A percentile compares a stretch with the other conserved stretches of the same genome.
phyloP scores from a whole-genome alignment of 2,329 filamentous ascomycete species.

The Macroventuria anomochaeta region DNA sequence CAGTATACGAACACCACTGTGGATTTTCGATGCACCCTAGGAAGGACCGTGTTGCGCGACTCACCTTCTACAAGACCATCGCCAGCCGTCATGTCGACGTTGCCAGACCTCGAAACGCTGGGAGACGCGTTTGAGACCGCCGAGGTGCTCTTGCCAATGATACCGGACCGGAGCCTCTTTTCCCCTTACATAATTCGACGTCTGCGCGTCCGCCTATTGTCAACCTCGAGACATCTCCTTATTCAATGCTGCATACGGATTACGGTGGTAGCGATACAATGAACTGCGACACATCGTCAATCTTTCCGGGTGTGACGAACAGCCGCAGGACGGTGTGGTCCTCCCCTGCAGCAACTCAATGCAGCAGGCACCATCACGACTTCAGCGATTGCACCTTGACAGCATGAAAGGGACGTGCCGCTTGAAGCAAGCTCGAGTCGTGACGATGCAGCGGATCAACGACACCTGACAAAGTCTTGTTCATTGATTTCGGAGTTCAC shows the following conservation, averaged over 20 bases:
- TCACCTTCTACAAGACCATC: constrained; percentile 27
- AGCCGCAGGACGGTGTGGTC: constrained; percentile 2
- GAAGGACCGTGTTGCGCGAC: constrained; percentile 5
- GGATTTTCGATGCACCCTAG: neutral
- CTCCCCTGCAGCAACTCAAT: neutral
- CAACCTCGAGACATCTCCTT: constrained; percentile 2
- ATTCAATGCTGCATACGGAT: neutral
- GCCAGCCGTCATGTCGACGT: constrained; percentile 29
- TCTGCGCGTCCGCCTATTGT: constrained; percentile 3
- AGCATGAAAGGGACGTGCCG: neutral
- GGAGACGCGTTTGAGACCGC: constrained; percentile 18
- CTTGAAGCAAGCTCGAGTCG: neutral
- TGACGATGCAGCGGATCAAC: neutral
- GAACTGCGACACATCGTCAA: constrained; percentile 3
- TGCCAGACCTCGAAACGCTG: constrained; percentile 11
- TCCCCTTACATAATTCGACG: constrained; percentile 20
- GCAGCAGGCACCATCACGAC: neutral
- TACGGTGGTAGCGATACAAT: constrained; percentile 6
- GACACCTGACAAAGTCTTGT: neutral
- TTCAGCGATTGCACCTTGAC: neutral
- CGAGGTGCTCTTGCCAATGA: constrained; percentile 16
- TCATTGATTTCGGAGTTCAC: neutral
- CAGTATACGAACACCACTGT: constrained; percentile 17
- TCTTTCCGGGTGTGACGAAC: constrained; percentile 3
- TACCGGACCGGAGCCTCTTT: constrained; percentile 28